phyloP scores from a whole-genome alignment of 179 eudicot genomes.

The Sideroxylon spinosum region DNA sequence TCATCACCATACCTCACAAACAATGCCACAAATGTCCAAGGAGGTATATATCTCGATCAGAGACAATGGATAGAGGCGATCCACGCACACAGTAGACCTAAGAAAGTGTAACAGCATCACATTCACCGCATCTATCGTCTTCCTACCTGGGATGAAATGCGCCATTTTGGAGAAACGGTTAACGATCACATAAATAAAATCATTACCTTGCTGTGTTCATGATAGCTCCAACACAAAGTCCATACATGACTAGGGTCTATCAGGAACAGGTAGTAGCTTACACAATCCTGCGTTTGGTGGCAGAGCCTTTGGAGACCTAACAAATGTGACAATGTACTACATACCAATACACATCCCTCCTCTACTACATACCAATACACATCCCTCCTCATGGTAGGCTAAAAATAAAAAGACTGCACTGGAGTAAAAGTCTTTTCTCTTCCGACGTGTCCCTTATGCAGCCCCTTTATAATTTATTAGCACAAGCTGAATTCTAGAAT shows the following conservation, averaged over 20 bases:
- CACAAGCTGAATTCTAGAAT: neutral
- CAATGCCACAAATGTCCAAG: neutral
- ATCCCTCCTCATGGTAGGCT: neutral
- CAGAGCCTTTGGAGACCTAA: neutral
- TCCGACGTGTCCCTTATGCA: neutral
- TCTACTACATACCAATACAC: neutral
- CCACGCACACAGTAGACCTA: neutral
- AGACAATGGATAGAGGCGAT: neutral
- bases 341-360: neutral
- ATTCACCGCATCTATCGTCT: conserved; percentile 3
- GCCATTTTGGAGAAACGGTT: conserved; percentile 19
- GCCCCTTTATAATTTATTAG: neutral
- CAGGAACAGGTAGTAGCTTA: neutral
- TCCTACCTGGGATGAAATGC: conserved; percentile 16
- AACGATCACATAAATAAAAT: conserved; percentile 13
- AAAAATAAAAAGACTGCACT: neutral
- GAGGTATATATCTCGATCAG: neutral
- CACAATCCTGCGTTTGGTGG: neutral
- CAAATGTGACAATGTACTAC: neutral
- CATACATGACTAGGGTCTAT: conserved; percentile 15
- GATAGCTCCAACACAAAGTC: conserved; percentile 14
- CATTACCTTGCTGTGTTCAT: neutral
- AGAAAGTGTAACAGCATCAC: neutral
- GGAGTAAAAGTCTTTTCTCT: neutral
- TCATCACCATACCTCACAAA: neutral